Conservation (phyloP, 345 rosid genomes). For the Boechera retrofracta region DNA sequence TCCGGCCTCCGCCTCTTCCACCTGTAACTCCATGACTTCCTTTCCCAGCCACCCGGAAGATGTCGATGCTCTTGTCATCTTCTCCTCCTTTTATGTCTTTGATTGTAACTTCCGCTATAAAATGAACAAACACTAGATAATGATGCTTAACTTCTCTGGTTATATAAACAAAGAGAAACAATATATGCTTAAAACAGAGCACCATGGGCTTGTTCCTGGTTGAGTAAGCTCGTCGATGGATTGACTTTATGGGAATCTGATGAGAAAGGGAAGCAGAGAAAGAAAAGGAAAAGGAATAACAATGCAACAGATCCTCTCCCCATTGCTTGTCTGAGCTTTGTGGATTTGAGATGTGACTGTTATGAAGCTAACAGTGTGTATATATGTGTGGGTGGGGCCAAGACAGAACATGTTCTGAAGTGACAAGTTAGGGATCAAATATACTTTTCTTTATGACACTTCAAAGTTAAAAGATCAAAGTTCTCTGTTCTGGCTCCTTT, state of each 20-base stretch:
- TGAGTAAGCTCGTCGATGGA: constrained; percentile 20
- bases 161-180: background rate
- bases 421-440: constrained; percentile 30
- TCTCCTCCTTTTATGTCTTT: constrained; percentile 1
- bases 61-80: constrained; percentile 30
- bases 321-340: constrained; percentile 26
- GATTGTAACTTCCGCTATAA: constrained; percentile 20
- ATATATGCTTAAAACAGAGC: constrained; percentile 9
- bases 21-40: constrained; percentile 39
- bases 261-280: constrained; percentile 24
- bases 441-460: constrained; percentile 34
- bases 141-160: background rate
- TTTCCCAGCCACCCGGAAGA: constrained; percentile 20
- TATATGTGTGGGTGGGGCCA: background rate
- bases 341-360: constrained; percentile 6
- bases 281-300: constrained; percentile 24
- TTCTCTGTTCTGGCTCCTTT: constrained; percentile 2
- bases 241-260: constrained; percentile 26
- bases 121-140: background rate
- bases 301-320: constrained; percentile 13
- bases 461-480: constrained; percentile 24
- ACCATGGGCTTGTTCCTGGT: constrained; percentile 35
- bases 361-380: background rate
- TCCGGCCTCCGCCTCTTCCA: constrained; percentile 41
- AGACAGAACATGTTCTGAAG: constrained; percentile 11